phyloP scores from a whole-genome alignment of 106 monocot species.

The Xerophyta viscosa region DNA sequence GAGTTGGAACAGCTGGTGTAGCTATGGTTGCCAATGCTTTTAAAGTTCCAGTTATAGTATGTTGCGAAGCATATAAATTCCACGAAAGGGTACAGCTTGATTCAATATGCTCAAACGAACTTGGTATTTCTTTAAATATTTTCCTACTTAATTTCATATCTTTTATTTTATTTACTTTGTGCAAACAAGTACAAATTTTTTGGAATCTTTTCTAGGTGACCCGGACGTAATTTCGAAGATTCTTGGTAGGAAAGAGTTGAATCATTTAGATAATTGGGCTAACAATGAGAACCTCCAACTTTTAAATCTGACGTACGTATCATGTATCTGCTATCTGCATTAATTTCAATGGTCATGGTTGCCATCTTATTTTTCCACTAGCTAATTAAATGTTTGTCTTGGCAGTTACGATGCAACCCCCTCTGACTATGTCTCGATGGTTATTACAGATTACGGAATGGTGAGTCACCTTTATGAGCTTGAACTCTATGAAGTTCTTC shows the following conservation, averaged over 20 bases:
- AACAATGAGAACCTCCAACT: conserved; percentile 84
- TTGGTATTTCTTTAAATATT: conserved; percentile 38
- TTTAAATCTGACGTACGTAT: conserved; percentile 55
- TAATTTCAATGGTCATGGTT: neutral
- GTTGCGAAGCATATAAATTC: conserved; percentile 99
- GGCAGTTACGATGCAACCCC: conserved; percentile 92
- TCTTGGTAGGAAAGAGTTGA: conserved; percentile 52
- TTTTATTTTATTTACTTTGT: neutral
- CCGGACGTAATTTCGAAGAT: conserved; percentile 79
- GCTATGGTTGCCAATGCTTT: conserved; percentile 97
- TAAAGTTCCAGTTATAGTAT: conserved; percentile 80
- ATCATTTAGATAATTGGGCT: conserved; percentile 53
- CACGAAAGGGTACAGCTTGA: conserved; percentile 95
- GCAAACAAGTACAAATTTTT: neutral
- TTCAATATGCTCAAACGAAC: conserved; percentile 96
- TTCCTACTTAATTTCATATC: neutral
- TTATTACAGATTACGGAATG: conserved; percentile 98
- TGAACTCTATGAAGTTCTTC: too few species aligned
- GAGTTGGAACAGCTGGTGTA: conserved; percentile 90
- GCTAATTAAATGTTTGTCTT: conserved; percentile 9
- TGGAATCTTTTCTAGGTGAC: conserved; percentile 44
- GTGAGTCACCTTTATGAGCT: too few species aligned
- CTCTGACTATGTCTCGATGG: conserved; percentile 85
- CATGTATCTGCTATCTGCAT: neutral
- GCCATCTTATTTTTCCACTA: neutral